phyloP scores from a whole-genome alignment of 352 stramenopile genomes.

The Phytophthora foliorum region DNA sequence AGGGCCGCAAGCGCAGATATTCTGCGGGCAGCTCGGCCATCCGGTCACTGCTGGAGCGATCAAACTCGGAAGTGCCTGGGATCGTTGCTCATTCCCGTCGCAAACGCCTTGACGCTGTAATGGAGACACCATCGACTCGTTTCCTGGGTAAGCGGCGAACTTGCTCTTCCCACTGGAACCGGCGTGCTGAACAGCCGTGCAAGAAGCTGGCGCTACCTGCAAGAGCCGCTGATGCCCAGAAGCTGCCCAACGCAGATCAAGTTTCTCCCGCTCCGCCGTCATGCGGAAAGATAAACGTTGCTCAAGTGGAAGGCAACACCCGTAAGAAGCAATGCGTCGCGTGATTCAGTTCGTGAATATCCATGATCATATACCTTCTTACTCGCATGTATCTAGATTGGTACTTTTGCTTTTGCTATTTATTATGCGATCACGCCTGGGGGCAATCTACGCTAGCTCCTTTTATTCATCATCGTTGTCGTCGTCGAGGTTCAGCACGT shows the following conservation, averaged over 20 bases:
- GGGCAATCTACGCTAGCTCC: no score
- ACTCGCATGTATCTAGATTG: no score
- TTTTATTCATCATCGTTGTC: slow-evolving; percentile 31
- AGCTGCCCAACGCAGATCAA: slow-evolving; percentile 31
- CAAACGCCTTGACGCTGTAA: slow-evolving; percentile 22
- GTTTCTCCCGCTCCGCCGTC: slow-evolving; percentile 10
- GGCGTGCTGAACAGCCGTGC: slow-evolving; percentile 20
- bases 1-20: slow-evolving; percentile 45
- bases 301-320: slow-evolving; percentile 60
- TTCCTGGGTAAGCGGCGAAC: slow-evolving; percentile 37
- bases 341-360: slow-evolving; percentile 20
- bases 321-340: slow-evolving; percentile 46
- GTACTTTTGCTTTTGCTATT: no score
- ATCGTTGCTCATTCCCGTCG: slow-evolving; percentile 8
- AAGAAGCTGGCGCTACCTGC: slow-evolving; percentile 29
- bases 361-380: slow-evolving; percentile 13
- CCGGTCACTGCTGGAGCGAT: slow-evolving; percentile 26
- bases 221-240: background rate
- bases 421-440: no score
- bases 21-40: slow-evolving; percentile 44
- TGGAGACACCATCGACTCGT: slow-evolving; percentile 7
- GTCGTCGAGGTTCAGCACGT: slow-evolving; percentile 72
- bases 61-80: slow-evolving; percentile 16
- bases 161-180: slow-evolving; percentile 9
- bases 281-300: slow-evolving; percentile 39